These are phyloP conservation scores for Bremia lactucae DNA, from an alignment of 352 stramenopile genomes.

Conservation along the genomic window DNA sequence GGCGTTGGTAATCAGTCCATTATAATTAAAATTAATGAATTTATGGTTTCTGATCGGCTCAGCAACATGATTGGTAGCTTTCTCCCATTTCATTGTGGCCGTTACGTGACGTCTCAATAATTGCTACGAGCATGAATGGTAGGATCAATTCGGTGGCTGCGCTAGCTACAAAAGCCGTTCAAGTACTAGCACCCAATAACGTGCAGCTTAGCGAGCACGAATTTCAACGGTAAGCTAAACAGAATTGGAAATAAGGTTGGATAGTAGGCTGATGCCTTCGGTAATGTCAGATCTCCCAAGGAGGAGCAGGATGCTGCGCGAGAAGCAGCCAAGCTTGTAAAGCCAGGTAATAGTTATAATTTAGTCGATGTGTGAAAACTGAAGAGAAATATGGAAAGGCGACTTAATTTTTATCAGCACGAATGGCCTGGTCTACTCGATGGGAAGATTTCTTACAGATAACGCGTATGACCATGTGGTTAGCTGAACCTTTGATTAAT, in stretches of 20 bases:
- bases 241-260: background rate
- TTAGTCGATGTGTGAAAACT: no score
- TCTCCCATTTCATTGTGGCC: background rate
- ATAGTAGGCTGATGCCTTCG: background rate
- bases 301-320: conserved; percentile 45
- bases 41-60: no score
- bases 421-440: conserved; percentile 55
- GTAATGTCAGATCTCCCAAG: conserved; percentile 32
- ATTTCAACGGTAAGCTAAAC: conserved; percentile 38
- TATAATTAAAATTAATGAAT: background rate
- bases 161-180: conserved; percentile 30
- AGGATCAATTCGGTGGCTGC: conserved; percentile 15
- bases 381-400: no score
- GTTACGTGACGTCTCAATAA: background rate
- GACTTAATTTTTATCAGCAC: conserved; percentile 78
- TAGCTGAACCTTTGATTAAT: background rate
- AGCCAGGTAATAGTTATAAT: no score
- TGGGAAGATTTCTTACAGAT: conserved; percentile 43
- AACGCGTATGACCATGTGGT: conserved; percentile 76
- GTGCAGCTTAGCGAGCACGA: conserved; percentile 68
- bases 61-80: no score
- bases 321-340: conserved; percentile 48
- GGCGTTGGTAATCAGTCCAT: background rate
- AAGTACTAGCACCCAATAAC: conserved; percentile 59
- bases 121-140: conserved; percentile 1